A percentile compares a stretch with the other conserved stretches of the same genome.
These are phyloP conservation scores for Cicer pinnatifidum DNA, from an alignment of 306 rosid species.

Conservation along the genomic window DNA sequence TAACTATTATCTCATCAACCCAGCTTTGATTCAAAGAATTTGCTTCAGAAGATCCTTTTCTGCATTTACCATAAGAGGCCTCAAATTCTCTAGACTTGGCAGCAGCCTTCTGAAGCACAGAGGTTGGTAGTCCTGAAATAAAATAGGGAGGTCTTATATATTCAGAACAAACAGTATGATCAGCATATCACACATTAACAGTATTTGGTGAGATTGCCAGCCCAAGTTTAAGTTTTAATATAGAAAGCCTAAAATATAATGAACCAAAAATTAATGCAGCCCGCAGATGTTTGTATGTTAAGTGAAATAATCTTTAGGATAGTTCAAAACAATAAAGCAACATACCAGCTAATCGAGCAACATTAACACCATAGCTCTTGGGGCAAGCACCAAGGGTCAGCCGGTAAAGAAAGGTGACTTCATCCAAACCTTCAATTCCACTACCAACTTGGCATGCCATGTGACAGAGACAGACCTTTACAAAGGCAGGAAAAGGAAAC, in stretches of 20 bases:
- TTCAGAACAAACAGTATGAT: slow-evolving; percentile 8
- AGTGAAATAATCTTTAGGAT: slow-evolving; percentile 5
- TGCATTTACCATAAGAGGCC: slow-evolving; percentile 68
- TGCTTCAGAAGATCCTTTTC: slow-evolving; percentile 41
- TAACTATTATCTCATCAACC: slow-evolving; percentile 45
- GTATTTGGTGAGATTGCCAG: not conserved
- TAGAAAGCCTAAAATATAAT: not conserved
- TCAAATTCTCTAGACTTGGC: slow-evolving; percentile 83
- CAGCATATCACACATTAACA: slow-evolving; percentile 10
- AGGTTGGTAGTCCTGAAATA: slow-evolving; percentile 63
- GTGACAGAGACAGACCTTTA: slow-evolving; percentile 83
- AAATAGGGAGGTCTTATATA: not conserved
- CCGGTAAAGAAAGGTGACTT: slow-evolving; percentile 93
- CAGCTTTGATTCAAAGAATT: slow-evolving; percentile 46
- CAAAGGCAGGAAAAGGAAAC: slow-evolving; percentile 39
- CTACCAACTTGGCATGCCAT: slow-evolving; percentile 94
- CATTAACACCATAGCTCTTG: slow-evolving; percentile 95
- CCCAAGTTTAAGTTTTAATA: slow-evolving; percentile 29
- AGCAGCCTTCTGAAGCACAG: slow-evolving; percentile 75
- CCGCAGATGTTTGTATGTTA: slow-evolving; percentile 10
- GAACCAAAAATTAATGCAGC: slow-evolving; percentile 34
- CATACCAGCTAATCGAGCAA: slow-evolving; percentile 93
- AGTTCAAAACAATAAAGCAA: slow-evolving; percentile 20
- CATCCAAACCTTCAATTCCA: slow-evolving; percentile 72
- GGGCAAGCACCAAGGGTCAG: slow-evolving; percentile 88